These are phyloP conservation scores for Quercus lobata DNA, from an alignment of 331 rosid species.

Conservation along the genomic window DNA sequence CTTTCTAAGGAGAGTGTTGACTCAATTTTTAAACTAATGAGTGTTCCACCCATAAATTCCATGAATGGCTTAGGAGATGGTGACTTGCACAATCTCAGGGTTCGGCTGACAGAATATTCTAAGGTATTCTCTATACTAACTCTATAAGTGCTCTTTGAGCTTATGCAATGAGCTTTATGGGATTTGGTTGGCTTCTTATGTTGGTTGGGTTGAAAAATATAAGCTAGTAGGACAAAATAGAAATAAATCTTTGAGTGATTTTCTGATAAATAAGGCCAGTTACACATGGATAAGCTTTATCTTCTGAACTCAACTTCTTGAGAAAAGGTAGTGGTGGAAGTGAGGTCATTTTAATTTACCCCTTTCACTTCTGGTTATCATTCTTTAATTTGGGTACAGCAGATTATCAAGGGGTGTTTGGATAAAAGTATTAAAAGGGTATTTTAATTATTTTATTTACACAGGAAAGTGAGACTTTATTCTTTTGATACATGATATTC, in stretches of 20 bases:
- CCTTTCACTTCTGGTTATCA: not conserved
- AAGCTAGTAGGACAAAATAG: not conserved
- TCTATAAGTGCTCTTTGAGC: not conserved
- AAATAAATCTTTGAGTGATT: not conserved
- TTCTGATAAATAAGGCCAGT: not conserved
- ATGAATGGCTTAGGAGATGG: conserved; percentile 29
- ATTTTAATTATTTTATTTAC: not conserved
- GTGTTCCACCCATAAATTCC: conserved; percentile 31
- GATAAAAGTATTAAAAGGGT: not conserved
- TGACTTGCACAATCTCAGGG: conserved; percentile 47
- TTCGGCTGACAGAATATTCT: conserved; percentile 68
- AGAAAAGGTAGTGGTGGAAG: not conserved
- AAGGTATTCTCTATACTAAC: conserved; percentile 37
- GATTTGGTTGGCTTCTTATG: conserved; percentile 12
- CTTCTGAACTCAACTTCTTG: not conserved
- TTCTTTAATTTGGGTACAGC: not conserved
- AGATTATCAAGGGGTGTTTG: not conserved
- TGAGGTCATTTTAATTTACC: not conserved
- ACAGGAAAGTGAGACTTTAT: not conserved
- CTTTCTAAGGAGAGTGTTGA: conserved; percentile 62
- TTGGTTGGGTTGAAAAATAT: conserved; percentile 7
- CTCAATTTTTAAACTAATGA: conserved; percentile 53
- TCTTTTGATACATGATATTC: not conserved
- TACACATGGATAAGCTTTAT: not conserved
- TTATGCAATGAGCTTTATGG: not conserved